Conservation (phyloP, 352 stramenopile genomes). For the Globisporangium solare region DNA sequence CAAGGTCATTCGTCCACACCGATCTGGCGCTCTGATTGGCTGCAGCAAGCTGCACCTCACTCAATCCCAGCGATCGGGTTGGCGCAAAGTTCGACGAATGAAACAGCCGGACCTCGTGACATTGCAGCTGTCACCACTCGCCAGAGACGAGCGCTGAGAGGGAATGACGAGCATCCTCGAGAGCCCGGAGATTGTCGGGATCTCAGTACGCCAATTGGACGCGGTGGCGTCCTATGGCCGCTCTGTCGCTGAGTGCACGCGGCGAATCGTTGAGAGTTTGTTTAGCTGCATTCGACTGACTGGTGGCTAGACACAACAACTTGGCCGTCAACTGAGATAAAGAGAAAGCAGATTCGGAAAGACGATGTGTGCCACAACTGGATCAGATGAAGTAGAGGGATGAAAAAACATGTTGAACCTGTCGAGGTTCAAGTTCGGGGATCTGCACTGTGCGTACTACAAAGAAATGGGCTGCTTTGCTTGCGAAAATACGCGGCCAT, state of each 20-base stretch:
- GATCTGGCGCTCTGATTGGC: not conserved
- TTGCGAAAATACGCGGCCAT: too few relatives aligned
- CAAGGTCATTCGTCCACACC: constrained; percentile 4
- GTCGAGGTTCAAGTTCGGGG: not conserved
- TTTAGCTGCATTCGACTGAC: too few relatives aligned
- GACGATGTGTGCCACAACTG: not conserved
- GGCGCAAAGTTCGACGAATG: not conserved
- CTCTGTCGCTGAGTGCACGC: too few relatives aligned
- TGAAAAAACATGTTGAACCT: constrained; percentile 1
- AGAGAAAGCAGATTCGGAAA: not conserved
- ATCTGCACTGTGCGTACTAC: not conserved
- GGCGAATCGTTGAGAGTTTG: too few relatives aligned
- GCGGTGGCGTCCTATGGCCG: too few relatives aligned
- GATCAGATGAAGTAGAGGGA: not conserved
- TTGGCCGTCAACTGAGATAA: not conserved
- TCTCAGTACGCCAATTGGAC: too few relatives aligned
- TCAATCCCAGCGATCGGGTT: not conserved
- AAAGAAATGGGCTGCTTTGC: too few relatives aligned
- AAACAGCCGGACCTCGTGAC: not conserved
- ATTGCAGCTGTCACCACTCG: not conserved
- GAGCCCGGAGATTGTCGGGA: too few relatives aligned
- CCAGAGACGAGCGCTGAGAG: not conserved
- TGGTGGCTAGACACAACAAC: not conserved
- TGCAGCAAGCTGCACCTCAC: not conserved
- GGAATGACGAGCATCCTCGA: not conserved